phyloP scores from a whole-genome alignment of 1,284 basidiomycete genomes.

The Marasmius oreades region DNA sequence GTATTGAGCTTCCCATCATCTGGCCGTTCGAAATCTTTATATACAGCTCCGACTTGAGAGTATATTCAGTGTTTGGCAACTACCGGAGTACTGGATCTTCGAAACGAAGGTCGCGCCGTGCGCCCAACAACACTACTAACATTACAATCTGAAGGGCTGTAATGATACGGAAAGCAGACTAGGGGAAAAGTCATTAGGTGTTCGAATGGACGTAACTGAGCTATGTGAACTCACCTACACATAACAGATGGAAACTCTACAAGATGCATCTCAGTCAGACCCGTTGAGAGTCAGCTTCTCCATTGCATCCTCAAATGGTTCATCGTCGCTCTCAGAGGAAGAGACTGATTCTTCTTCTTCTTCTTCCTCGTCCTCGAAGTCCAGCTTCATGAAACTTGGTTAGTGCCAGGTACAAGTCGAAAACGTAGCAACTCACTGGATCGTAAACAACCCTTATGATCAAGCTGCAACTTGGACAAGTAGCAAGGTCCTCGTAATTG shows the following conservation, averaged over 20 bases:
- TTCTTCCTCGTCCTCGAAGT: conserved; percentile 69
- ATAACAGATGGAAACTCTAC: background rate
- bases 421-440: conserved; percentile 52
- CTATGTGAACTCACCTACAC: background rate
- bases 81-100: too few species aligned
- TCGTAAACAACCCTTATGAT: conserved; percentile 94
- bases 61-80: too few species aligned
- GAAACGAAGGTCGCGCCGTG: too few species aligned
- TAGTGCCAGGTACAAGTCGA: conserved; percentile 3
- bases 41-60: too few species aligned
- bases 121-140: too few species aligned
- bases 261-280: conserved; percentile 12
- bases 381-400: conserved; percentile 47
- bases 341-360: conserved; percentile 37
- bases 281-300: conserved; percentile 52
- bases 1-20: too few species aligned
- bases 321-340: conserved; percentile 39
- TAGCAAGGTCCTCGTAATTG: conserved; percentile 94
- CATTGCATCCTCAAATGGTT: conserved; percentile 60
- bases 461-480: conserved; percentile 94
- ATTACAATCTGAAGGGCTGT: too few species aligned
- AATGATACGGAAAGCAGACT: too few species aligned
- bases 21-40: too few species aligned
- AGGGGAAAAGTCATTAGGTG: conserved; percentile 61
- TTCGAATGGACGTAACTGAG: too few species aligned